These are phyloP conservation scores for Aureobasidium subglaciale DNA, from an alignment of 2,329 filamentous ascomycete genomes.

Conservation along the genomic window DNA sequence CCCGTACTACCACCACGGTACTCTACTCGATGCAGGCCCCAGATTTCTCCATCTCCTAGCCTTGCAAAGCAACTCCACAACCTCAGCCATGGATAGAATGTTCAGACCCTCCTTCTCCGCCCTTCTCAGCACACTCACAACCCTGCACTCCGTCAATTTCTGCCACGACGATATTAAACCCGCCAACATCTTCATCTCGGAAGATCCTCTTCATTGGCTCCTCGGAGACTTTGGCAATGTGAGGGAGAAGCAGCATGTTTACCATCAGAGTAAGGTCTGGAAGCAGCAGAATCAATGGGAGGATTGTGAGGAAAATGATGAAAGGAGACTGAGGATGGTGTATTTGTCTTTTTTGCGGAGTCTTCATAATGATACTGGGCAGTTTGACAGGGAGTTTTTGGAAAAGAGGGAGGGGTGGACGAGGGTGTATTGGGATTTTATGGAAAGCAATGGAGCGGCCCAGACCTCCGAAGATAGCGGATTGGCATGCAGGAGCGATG, in stretches of 20 bases:
- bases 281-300: neutral
- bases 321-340: neutral
- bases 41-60: neutral
- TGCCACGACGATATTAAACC: slow-evolving; percentile 1
- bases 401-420: neutral
- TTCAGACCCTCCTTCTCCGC: neutral
- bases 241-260: neutral
- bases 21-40: neutral
- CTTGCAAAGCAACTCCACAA: neutral
- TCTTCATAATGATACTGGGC: neutral
- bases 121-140: neutral
- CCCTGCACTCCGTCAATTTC: neutral
- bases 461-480: neutral
- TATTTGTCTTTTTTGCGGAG: neutral
- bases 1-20: neutral
- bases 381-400: neutral
- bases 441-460: neutral
- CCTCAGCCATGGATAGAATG: neutral
- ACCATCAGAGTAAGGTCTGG: neutral
- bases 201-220: neutral
- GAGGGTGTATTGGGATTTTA: neutral
- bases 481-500: neutral
- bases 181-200: neutral
- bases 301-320: neutral
- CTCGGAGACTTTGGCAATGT: neutral